phyloP scores from a whole-genome alignment of 495 filamentous ascomycete genomes.

The Talaromyces proteolyticus region DNA sequence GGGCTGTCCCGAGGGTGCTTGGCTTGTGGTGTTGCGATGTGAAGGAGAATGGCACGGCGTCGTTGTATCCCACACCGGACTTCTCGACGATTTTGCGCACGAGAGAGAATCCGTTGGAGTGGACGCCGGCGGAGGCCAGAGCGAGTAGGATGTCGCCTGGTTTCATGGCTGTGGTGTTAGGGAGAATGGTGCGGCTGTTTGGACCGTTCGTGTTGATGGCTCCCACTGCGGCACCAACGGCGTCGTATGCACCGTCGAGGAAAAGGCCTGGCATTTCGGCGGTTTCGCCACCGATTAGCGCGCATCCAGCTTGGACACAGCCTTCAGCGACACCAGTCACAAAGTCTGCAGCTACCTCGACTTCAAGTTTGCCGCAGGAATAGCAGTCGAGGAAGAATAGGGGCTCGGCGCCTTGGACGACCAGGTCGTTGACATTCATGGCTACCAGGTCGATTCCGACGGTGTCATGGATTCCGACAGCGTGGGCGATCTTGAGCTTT shows the following conservation, averaged over 20 bases:
- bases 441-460: conserved; percentile 95
- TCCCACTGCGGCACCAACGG: conserved; percentile 81
- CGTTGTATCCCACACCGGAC: conserved; percentile 60
- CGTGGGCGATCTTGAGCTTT: conserved; percentile 90
- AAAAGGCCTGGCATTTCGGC: conserved; percentile 98
- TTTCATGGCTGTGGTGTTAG: conserved; percentile 67
- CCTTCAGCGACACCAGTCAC: conserved; percentile 83
- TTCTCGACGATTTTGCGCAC: conserved; percentile 79
- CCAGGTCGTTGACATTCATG: conserved; percentile 97
- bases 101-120: conserved; percentile 95
- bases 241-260: conserved; percentile 76
- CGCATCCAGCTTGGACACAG: conserved; percentile 74
- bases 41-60: conserved; percentile 63
- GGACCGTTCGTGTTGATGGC: conserved; percentile 56
- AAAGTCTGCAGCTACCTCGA: conserved; percentile 69
- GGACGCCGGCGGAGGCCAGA: conserved; percentile 73
- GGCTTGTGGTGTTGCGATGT: conserved; percentile 11
- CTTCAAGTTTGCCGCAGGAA: conserved; percentile 79
- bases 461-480: conserved; percentile 80
- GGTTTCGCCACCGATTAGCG: conserved; percentile 92
- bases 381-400: conserved; percentile 96
- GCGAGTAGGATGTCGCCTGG: conserved; percentile 80
- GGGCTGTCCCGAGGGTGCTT: conserved; percentile 58
- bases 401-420: conserved; percentile 91
- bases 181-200: conserved; percentile 59